phyloP scores from a whole-genome alignment of 2,329 filamentous ascomycete genomes.

The Nemania sp. region DNA sequence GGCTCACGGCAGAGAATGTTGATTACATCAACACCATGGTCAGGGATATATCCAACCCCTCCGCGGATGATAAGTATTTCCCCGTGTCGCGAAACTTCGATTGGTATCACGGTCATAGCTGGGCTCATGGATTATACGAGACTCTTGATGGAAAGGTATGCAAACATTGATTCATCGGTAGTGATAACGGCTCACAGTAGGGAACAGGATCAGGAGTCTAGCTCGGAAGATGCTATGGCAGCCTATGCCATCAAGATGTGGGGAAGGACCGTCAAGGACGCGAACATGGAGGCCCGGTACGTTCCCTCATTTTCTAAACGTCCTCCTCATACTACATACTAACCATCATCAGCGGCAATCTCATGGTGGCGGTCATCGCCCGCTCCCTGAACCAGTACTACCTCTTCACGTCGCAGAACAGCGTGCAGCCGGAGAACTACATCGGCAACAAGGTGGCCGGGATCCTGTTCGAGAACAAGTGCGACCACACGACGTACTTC shows the following conservation, averaged over 20 bases:
- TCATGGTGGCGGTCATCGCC: constrained; percentile 80
- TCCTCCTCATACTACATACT: background rate
- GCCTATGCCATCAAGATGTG: constrained; percentile 92
- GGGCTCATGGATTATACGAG: constrained; percentile 81
- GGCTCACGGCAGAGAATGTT: constrained; percentile 70
- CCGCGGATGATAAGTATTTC: constrained; percentile 71
- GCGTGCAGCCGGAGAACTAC: constrained; percentile 73
- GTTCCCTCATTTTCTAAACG: constrained; percentile 14
- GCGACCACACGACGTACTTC: constrained; percentile 92
- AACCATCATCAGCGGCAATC: constrained; percentile 60
- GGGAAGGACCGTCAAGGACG: constrained; percentile 78
- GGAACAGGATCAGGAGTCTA: constrained; percentile 73
- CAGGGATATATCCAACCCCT: constrained; percentile 81
- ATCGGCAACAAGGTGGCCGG: constrained; percentile 75
- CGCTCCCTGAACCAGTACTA: constrained; percentile 81
- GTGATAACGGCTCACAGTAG: background rate
- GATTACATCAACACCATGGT: constrained; percentile 83
- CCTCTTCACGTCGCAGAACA: constrained; percentile 73
- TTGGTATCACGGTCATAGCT: constrained; percentile 93
- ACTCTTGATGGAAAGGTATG: constrained; percentile 70
- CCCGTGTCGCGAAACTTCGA: constrained; percentile 85
- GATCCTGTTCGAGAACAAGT: constrained; percentile 90
- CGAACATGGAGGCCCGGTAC: constrained; percentile 75
- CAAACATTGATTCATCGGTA: background rate
- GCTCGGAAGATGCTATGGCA: constrained; percentile 87